Conservation (phyloP, 805 yeast genomes). For the Hanseniaspora mollemarum region DNA sequence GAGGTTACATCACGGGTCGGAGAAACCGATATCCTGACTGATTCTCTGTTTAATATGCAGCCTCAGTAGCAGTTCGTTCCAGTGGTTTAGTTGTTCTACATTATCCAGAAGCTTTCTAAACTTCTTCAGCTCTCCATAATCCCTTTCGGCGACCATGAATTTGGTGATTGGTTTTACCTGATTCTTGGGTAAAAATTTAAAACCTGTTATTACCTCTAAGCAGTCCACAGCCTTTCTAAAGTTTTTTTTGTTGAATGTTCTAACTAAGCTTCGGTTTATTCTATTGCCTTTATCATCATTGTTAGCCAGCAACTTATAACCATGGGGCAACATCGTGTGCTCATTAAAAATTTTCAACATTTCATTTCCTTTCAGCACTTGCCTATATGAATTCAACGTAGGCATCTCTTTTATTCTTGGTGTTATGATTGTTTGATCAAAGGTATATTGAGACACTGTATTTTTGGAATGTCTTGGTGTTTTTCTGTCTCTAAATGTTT, state of each 20-base stretch:
- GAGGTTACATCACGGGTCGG: too few species aligned
- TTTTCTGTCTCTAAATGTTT: conserved; percentile 14
- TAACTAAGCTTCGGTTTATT: conserved; percentile 16
- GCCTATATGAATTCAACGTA: conserved; percentile 20
- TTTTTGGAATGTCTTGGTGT: neutral
- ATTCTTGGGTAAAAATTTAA: conserved; percentile 24
- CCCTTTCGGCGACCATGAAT: conserved; percentile 19
- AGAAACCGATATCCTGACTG: too few species aligned
- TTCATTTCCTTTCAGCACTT: conserved; percentile 18
- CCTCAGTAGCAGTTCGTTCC: conserved; percentile 18
- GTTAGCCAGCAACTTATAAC: conserved; percentile 18
- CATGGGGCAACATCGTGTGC: conserved; percentile 19
- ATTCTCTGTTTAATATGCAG: conserved; percentile 9
- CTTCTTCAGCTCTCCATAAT: conserved; percentile 14
- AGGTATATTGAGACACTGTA: conserved; percentile 20
- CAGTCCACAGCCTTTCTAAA: conserved; percentile 16
- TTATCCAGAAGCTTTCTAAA: conserved; percentile 15
- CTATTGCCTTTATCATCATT: neutral
- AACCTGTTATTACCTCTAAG: conserved; percentile 25
- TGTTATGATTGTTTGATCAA: conserved; percentile 23
- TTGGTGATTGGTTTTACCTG: conserved; percentile 22
- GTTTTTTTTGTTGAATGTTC: conserved; percentile 1
- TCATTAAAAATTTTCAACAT: conserved; percentile 22
- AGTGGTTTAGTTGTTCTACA: conserved; percentile 15
- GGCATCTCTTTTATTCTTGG: conserved; percentile 19